Evolutionary conservation across 1,284 basidiomycete genomes (phyloP).

Genomic region (Leccinum colubrinum): DNA sequence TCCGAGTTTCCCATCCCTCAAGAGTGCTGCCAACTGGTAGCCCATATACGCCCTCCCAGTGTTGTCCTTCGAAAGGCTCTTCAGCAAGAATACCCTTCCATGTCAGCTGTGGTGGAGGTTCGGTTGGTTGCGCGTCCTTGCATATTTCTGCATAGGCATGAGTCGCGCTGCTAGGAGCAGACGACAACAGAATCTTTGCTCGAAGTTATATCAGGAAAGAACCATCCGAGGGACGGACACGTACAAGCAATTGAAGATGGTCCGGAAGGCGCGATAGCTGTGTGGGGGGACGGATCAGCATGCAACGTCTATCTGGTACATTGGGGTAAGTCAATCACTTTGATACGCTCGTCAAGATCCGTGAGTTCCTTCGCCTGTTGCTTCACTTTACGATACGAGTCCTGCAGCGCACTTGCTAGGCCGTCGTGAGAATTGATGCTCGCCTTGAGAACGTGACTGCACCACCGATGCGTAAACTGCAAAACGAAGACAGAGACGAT

Average conservation of each 20-base stretch:
- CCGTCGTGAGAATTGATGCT: constrained; percentile 59
- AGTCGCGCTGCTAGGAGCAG: constrained; percentile 46
- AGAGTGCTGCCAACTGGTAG: constrained; percentile 39
- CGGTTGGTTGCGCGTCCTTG: constrained; percentile 45
- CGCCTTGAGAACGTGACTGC: constrained; percentile 65
- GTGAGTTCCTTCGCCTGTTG: constrained; percentile 42
- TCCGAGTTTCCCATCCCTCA: constrained; percentile 39
- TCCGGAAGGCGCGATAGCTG: constrained; percentile 61
- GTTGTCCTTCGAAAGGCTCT: constrained; percentile 76
- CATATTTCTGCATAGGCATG: constrained; percentile 49
- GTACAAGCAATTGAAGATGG: constrained; percentile 69
- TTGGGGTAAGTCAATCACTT: constrained; percentile 34
- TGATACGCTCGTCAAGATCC: constrained; percentile 66
- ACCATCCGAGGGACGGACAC: constrained; percentile 15
- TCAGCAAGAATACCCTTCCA: constrained; percentile 76
- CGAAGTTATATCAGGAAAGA: constrained; percentile 7
- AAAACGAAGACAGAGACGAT: constrained; percentile 1
- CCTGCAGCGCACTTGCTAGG: constrained; percentile 57
- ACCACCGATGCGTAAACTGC: constrained; percentile 14
- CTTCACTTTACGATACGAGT: constrained; percentile 50
- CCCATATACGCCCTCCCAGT: constrained; percentile 67
- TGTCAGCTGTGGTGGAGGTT: constrained; percentile 44
- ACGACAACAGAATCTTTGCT: constrained; percentile 53
- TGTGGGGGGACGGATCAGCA: constrained; percentile 7
- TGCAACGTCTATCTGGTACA: not conserved